Evolutionary conservation across 2,329 filamentous ascomycete species (phyloP).

Genomic region (Hortaea werneckii): DNA sequence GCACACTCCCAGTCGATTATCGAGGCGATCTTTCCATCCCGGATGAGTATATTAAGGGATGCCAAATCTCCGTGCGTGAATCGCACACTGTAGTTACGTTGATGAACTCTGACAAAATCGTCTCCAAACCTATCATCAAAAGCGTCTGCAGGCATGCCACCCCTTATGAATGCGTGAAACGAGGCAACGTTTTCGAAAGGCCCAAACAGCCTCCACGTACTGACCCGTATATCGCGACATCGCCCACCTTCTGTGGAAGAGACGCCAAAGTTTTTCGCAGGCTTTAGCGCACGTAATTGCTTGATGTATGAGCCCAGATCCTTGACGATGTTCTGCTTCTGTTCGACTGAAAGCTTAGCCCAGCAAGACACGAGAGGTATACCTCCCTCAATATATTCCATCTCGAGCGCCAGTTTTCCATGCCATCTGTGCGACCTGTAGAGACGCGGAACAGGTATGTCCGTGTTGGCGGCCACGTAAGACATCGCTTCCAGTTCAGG

Average conservation of each 20-base stretch:
- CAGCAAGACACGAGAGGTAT: neutral
- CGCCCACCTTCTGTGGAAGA: conserved; percentile 3
- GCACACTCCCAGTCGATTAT: conserved; percentile 12
- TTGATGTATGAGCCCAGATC: conserved; percentile 2
- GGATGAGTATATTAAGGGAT: conserved; percentile 33
- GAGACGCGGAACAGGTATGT: neutral
- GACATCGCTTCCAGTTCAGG: conserved; percentile 2
- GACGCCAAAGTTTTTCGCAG: neutral
- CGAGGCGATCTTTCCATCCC: conserved; percentile 12
- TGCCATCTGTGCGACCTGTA: neutral
- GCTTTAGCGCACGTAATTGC: conserved; percentile 2
- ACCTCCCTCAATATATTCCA: conserved; percentile 3
- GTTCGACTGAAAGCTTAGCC: neutral
- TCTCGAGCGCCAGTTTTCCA: conserved; percentile 1
- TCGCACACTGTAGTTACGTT: neutral
- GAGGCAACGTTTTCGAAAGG: conserved; percentile 3
- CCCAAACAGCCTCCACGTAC: conserved; percentile 2
- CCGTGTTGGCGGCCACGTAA: neutral
- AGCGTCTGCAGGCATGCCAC: neutral
- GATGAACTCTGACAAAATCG: neutral
- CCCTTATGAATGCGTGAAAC: conserved; percentile 3
- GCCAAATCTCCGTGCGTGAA: conserved; percentile 44
- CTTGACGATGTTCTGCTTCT: conserved; percentile 1
- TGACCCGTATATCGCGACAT: conserved; percentile 6
- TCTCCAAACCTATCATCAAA: neutral